Evolutionary conservation across 1,284 basidiomycete species (phyloP).

Genomic region (Pseudozyma pruni): DNA sequence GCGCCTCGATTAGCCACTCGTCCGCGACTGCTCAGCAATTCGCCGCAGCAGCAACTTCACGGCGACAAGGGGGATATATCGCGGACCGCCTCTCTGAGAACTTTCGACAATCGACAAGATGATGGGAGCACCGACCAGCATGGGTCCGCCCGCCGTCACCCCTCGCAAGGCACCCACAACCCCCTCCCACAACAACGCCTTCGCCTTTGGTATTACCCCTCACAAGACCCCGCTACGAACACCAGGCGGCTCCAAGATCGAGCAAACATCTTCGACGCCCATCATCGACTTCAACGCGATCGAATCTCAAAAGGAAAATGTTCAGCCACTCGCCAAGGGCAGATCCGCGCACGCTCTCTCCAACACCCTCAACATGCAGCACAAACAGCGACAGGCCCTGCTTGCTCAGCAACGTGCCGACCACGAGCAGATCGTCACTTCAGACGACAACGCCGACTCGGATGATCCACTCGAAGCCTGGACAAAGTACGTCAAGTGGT

Average conservation of each 20-base stretch:
- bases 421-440: slow-evolving; percentile 49
- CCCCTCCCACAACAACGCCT: slow-evolving; percentile 21
- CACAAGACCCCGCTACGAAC: slow-evolving; percentile 62
- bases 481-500: slow-evolving; percentile 77
- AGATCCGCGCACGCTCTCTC: slow-evolving; percentile 73
- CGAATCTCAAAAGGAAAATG: slow-evolving; percentile 75
- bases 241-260: slow-evolving; percentile 51
- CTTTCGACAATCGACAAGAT: slow-evolving; percentile 4
- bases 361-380: slow-evolving; percentile 61
- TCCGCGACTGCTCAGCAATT: no score
- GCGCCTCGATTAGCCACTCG: not conserved
- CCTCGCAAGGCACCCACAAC: slow-evolving; percentile 45
- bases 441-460: slow-evolving; percentile 51
- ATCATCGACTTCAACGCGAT: slow-evolving; percentile 65
- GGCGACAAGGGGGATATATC: no score
- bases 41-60: no score
- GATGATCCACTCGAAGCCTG: slow-evolving; percentile 57
- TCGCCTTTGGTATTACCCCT: slow-evolving; percentile 36
- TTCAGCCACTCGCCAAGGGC: slow-evolving; percentile 72
- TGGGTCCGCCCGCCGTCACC: slow-evolving; percentile 49
- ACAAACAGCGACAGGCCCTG: slow-evolving; percentile 56
- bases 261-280: slow-evolving; percentile 66
- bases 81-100: not conserved
- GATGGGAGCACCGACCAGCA: slow-evolving; percentile 15
- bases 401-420: slow-evolving; percentile 52